These are phyloP conservation scores for Globisporangium acanthophoron DNA, from an alignment of 352 stramenopile species.

Conservation along the genomic window DNA sequence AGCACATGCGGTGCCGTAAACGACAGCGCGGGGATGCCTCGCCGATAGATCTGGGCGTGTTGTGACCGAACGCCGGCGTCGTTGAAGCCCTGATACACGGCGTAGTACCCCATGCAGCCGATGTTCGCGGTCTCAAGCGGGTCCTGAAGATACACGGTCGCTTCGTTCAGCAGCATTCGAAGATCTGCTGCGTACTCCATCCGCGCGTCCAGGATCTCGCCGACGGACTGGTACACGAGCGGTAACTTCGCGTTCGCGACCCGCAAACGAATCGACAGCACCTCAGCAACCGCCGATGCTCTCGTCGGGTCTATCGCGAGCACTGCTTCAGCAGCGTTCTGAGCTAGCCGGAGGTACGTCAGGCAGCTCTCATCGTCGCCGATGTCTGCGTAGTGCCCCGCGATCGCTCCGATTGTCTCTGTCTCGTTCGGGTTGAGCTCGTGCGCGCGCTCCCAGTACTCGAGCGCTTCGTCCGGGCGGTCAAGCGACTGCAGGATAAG, in stretches of 20 bases:
- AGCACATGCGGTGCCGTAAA: slow-evolving; percentile 27
- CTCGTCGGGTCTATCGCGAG: background rate
- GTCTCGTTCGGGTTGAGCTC: slow-evolving; percentile 1
- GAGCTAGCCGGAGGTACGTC: slow-evolving; percentile 6
- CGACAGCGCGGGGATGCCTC: slow-evolving; percentile 14
- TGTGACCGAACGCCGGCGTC: slow-evolving; percentile 31
- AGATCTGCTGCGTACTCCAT: slow-evolving; percentile 13
- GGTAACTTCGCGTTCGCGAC: slow-evolving; percentile 17
- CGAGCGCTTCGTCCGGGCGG: slow-evolving; percentile 6
- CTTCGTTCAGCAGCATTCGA: slow-evolving; percentile 3
- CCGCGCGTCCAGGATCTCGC: slow-evolving; percentile 13
- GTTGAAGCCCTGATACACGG: slow-evolving; percentile 46
- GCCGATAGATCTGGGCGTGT: slow-evolving; percentile 40
- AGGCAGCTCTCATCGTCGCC: slow-evolving; percentile 9
- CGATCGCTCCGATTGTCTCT: slow-evolving; percentile 17
- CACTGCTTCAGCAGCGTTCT: background rate
- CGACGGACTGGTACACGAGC: slow-evolving; percentile 20
- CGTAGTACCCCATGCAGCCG: slow-evolving; percentile 55
- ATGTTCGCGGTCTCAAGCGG: slow-evolving; percentile 18
- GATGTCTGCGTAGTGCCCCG: slow-evolving; percentile 9
- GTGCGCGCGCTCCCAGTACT: slow-evolving; percentile 12
- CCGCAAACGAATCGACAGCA: slow-evolving; percentile 15
- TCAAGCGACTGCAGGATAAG: slow-evolving; percentile 10
- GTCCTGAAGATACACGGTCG: slow-evolving; percentile 12
- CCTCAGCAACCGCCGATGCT: background rate